Evolutionary conservation across 257 asterid species (phyloP).

Genomic region (Henckelia pumila): DNA sequence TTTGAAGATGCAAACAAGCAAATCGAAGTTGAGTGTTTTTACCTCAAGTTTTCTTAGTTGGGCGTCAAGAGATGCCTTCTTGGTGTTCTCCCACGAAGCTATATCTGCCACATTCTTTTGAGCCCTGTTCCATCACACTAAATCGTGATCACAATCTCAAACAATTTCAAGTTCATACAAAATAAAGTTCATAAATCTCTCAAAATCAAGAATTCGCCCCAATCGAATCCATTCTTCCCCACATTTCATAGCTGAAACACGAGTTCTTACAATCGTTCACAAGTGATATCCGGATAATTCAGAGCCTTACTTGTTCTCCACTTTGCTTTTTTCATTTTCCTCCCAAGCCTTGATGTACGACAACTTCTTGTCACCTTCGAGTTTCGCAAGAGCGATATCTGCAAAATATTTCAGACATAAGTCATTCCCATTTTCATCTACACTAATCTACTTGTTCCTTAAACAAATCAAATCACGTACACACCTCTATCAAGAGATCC

Average conservation of each 20-base stretch:
- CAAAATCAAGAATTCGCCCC: no score
- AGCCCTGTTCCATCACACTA: constrained; percentile 46
- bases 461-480: not conserved
- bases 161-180: not conserved
- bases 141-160: not conserved
- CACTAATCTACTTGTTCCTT: not conserved
- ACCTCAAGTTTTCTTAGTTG: constrained; percentile 67
- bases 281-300: not conserved
- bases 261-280: not conserved
- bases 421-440: constrained; percentile 1
- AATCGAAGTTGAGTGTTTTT: not conserved
- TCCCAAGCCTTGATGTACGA: constrained; percentile 87
- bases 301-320: constrained; percentile 68
- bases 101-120: constrained; percentile 70
- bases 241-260: not conserved
- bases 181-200: not conserved
- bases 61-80: constrained; percentile 69
- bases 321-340: constrained; percentile 70
- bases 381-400: constrained; percentile 80
- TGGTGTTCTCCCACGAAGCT: constrained; percentile 71
- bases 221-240: not conserved
- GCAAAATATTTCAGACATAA: constrained; percentile 22
- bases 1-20: not conserved
- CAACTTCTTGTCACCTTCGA: constrained; percentile 55
- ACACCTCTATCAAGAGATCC: constrained; percentile 78